A percentile compares a stretch with the other conserved stretches of the same genome.
These are phyloP conservation scores for Clavaria fumosa DNA, from an alignment of 768 basidiomycete species.

Conservation along the genomic window DNA sequence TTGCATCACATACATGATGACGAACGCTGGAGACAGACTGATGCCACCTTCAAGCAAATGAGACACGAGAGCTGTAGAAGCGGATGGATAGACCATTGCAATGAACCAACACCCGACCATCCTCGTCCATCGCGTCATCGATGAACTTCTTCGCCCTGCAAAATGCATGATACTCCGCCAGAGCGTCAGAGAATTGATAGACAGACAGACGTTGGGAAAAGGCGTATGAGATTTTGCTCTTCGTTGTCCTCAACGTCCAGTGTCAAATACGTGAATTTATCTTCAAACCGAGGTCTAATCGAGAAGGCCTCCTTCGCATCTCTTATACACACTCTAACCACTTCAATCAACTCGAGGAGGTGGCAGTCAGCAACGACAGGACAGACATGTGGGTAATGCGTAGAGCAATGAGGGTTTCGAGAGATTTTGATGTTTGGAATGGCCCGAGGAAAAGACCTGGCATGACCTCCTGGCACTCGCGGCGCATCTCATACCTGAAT, in stretches of 20 bases:
- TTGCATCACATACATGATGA: constrained; percentile 90
- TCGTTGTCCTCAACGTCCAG: constrained; percentile 85
- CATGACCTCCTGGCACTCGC: constrained; percentile 88
- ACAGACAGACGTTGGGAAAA: constrained; percentile 63
- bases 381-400: constrained; percentile 69
- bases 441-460: constrained; percentile 74
- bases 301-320: constrained; percentile 86
- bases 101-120: constrained; percentile 74
- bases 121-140: constrained; percentile 40
- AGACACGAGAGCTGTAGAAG: background rate
- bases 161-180: no score
- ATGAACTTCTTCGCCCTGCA: constrained; percentile 65
- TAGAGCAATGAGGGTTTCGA: constrained; percentile 48
- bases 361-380: constrained; percentile 6
- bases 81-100: constrained; percentile 64
- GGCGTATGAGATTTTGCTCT: constrained; percentile 84
- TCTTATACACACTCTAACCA: constrained; percentile 66
- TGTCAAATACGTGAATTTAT: constrained; percentile 60
- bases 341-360: constrained; percentile 10
- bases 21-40: constrained; percentile 75
- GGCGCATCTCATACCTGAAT: constrained; percentile 79
- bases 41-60: constrained; percentile 48
- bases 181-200: constrained; percentile 3
- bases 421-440: constrained; percentile 75
- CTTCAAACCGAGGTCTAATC: constrained; percentile 72